Base-by-base conservation (phyloP, 371 early-diverging fungal species). In the Mortierella sp. region DNA sequence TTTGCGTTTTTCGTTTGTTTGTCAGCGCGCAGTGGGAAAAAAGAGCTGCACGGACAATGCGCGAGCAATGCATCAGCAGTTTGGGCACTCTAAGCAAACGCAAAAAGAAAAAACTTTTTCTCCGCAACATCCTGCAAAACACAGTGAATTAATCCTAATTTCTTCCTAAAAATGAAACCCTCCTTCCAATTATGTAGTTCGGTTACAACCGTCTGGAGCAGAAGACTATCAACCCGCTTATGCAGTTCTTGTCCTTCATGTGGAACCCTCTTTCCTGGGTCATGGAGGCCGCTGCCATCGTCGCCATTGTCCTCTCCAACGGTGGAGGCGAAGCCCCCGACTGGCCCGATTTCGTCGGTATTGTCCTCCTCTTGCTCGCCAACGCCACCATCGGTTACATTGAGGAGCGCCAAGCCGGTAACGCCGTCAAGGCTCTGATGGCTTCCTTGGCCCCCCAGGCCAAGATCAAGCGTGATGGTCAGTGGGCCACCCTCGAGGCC, bases 361-460 rank as follows among this genome's bases (percentile, higher is more conserved):
- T 98, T 82, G 93, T 98, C 53, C 86, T 95, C 13, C 93, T 90
- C 31, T 89, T 98, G 77, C 89, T 98, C 76, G 89, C 94, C 87
- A 98, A 98, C 86, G 98, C 98, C 34, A 76, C 92, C 72, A 97
- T 98, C 79, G 98, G 98, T 28, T 98, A 92, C 88, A 85, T 92
- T 54, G 97, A 98, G 85, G 98, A 98, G 88, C 91, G 96, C 55
- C 92, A 94, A 82, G 98, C 98, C 34, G 98, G 96, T 72, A 93
- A 93, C 16, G 97, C 98, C 19, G 90, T 98, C 61, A 96, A 96
- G 73, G 97, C 97, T 6, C 91, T 98, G 43, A 97, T 97, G 85
- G 93, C 93, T 43, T 82, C 87, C 13, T 51, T 89, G 28, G 86
- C 98, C 11, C 91, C 96, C 50, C 94, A 96, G 88, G 91, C 94